These are phyloP conservation scores for Botryobasidium botryosum DNA, from an alignment of 768 basidiomycete genomes.

Conservation along the genomic window DNA sequence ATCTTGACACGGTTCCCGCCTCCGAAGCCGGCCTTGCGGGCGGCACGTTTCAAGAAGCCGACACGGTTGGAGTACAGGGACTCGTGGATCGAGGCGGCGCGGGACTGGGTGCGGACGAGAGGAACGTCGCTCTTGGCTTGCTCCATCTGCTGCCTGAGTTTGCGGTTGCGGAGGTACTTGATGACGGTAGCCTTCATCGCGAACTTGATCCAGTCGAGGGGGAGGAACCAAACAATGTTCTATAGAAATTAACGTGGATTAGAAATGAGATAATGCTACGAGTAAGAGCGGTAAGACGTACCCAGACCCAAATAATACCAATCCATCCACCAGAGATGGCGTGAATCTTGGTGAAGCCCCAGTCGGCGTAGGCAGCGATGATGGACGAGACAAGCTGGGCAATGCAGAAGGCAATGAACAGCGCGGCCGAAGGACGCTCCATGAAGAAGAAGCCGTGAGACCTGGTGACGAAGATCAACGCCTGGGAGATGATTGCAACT, in stretches of 20 bases:
- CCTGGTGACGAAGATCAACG: conserved; percentile 91
- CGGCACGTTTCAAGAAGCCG: conserved; percentile 78
- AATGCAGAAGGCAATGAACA: conserved; percentile 78
- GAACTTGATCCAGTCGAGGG: conserved; percentile 92
- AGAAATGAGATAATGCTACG: background rate
- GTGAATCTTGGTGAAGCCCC: conserved; percentile 80
- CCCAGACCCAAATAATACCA: conserved; percentile 95
- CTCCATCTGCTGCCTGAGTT: conserved; percentile 26
- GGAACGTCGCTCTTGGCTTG: conserved; percentile 41
- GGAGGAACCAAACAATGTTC: conserved; percentile 94
- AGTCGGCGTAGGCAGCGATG: conserved; percentile 85
- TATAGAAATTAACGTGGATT: conserved; percentile 19
- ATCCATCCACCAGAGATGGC: conserved; percentile 86
- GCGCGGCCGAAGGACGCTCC: conserved; percentile 82
- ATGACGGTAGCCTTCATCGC: conserved; percentile 90
- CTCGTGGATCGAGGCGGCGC: conserved; percentile 79
- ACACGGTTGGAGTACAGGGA: conserved; percentile 92
- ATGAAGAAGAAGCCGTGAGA: conserved; percentile 93
- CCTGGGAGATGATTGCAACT: conserved; percentile 98
- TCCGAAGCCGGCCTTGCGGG: conserved; percentile 78
- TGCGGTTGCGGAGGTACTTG: conserved; percentile 58
- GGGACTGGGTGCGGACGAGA: conserved; percentile 74
- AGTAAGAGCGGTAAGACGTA: conserved; percentile 24
- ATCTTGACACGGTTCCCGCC: conserved; percentile 45
- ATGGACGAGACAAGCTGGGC: conserved; percentile 92